These are phyloP conservation scores for Uronychia setigera DNA, from an alignment of 73 alveolate species.

Conservation along the genomic window DNA sequence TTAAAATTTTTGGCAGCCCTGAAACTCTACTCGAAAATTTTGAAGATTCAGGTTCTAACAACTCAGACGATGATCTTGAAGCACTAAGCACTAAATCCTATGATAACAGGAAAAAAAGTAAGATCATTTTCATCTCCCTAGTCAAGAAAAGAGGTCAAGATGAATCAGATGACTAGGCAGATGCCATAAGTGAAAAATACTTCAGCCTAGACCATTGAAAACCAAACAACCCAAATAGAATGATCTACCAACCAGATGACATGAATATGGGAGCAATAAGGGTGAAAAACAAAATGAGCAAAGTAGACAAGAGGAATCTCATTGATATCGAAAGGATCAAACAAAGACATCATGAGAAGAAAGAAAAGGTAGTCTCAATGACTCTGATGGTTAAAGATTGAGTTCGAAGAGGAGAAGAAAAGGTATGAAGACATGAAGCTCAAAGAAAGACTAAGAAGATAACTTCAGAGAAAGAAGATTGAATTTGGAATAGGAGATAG, in stretches of 20 bases:
- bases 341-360: slow-evolving; percentile 26
- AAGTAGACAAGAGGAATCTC: slow-evolving; percentile 17
- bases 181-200: background rate
- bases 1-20: slow-evolving; percentile 31
- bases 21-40: background rate
- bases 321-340: slow-evolving; percentile 37
- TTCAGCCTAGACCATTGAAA: background rate
- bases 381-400: background rate
- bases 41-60: background rate
- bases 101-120: background rate
- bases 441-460: slow-evolving; percentile 10
- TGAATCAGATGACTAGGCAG: background rate
- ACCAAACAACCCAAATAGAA: background rate
- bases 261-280: slow-evolving; percentile 17
- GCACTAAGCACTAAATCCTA: slow-evolving; percentile 11
- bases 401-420: slow-evolving; percentile 25
- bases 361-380: slow-evolving; percentile 8
- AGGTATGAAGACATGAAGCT: slow-evolving; percentile 20
- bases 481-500: slow-evolving; percentile 30
- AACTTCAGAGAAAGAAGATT: slow-evolving; percentile 14
- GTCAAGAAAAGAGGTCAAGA: background rate
- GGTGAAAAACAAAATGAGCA: slow-evolving; percentile 21
- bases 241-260: slow-evolving; percentile 13
- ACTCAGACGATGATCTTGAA: slow-evolving; percentile 23
- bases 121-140: background rate